Percentiles rank a stretch among this genome's conserved stretches.
Conservation (phyloP, 2,329 filamentous ascomycete species). For the Colletotrichum orchidophilum region DNA sequence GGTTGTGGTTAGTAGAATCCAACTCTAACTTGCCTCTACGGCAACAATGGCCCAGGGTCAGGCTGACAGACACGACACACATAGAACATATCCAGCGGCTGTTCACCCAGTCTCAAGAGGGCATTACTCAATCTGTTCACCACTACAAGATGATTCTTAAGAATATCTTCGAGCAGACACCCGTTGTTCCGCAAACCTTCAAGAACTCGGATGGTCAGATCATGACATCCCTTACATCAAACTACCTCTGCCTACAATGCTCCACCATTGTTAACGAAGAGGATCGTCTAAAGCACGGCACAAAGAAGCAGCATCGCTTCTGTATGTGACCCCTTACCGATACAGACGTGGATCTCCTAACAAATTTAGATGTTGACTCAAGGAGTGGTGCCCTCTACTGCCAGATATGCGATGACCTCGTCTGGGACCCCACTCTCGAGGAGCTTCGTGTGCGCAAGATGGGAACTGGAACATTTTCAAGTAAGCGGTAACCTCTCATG, state of each 20-base stretch:
- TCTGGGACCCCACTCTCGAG: constrained; percentile 85
- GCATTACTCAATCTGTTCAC: constrained; percentile 73
- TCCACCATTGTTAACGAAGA: constrained; percentile 73
- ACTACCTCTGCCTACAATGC: constrained; percentile 79
- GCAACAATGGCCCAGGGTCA: constrained; percentile 27
- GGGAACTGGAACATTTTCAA: constrained; percentile 71
- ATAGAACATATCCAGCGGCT: constrained; percentile 78
- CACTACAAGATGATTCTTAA: constrained; percentile 79
- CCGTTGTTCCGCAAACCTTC: constrained; percentile 72
- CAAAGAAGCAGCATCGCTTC: constrained; percentile 76
- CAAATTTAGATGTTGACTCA: constrained; percentile 76
- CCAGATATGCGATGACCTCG: constrained; percentile 82
- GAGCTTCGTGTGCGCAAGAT: constrained; percentile 77
- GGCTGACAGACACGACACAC: constrained; percentile 19
- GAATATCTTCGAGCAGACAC: constrained; percentile 74
- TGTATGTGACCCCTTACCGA: constrained; percentile 59
- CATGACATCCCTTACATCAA: constrained; percentile 71
- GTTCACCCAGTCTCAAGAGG: constrained; percentile 68
- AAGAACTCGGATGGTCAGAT: constrained; percentile 65
- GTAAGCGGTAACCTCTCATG: constrained; percentile 50
- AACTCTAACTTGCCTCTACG: constrained; percentile 16
- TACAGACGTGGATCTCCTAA: constrained; percentile 36
- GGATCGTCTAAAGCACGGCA: constrained; percentile 73
- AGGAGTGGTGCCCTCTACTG: constrained; percentile 80
- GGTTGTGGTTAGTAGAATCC: constrained; percentile 66